Percentiles rank a stretch among this genome's conserved stretches.
These are phyloP conservation scores for Citrullus colocynthis DNA, from an alignment of 306 rosid genomes.

Conservation along the genomic window DNA sequence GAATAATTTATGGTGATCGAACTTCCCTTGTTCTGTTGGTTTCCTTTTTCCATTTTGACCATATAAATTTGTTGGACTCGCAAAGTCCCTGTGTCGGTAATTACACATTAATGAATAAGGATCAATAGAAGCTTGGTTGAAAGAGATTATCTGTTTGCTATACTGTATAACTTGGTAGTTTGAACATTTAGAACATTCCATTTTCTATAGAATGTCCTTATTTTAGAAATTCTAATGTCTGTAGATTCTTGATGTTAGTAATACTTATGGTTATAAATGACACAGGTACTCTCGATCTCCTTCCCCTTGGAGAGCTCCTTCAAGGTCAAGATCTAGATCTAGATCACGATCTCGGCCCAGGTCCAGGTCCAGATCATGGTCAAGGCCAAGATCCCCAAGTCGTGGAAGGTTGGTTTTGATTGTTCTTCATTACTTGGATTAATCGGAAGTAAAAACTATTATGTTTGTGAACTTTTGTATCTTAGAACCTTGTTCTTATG, in stretches of 20 bases:
- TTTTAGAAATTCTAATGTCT: not conserved
- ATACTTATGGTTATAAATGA: not conserved
- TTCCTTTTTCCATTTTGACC: not conserved
- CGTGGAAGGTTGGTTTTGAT: slow-evolving; percentile 72
- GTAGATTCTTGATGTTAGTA: not conserved
- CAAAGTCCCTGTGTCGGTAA: not conserved
- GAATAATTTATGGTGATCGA: not conserved
- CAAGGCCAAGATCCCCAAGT: slow-evolving; percentile 65
- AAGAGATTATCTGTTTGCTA: not conserved
- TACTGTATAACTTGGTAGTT: not conserved
- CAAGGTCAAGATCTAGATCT: slow-evolving; percentile 41
- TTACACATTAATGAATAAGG: not conserved
- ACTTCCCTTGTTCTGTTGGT: not conserved
- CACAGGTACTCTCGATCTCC: slow-evolving; percentile 68
- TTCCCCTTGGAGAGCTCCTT: slow-evolving; percentile 70
- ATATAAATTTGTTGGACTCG: not conserved
- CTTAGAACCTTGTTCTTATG: not conserved
- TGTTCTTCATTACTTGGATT: slow-evolving; percentile 8
- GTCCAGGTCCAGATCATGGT: slow-evolving; percentile 51
- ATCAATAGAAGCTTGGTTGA: not conserved
- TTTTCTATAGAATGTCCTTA: not conserved
- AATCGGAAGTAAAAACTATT: not conserved
- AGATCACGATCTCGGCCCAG: slow-evolving; percentile 44
- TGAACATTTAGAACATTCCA: not conserved
- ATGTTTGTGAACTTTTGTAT: not conserved